Evolutionary conservation across 1,139 yeast genomes (phyloP).

Genomic region (Geotrichum aggregatum): DNA sequence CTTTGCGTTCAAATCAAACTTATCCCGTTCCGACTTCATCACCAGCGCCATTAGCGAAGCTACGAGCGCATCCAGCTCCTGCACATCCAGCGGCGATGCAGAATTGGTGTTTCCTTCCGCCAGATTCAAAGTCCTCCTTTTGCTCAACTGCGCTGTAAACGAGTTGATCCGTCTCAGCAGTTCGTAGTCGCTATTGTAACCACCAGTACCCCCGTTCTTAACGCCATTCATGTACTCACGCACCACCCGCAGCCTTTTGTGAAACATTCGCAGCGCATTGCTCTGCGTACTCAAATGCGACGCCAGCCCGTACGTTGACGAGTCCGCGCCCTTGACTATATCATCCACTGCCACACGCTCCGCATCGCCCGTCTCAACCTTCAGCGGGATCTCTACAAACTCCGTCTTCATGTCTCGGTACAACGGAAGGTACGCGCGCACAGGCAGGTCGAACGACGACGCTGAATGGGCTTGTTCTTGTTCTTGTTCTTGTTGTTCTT

Average conservation of each 20-base stretch:
- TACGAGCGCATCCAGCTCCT: conserved; percentile 29
- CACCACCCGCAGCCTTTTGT: conserved; percentile 30
- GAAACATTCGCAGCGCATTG: conserved; percentile 35
- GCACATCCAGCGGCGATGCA: conserved; percentile 24
- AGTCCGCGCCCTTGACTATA: conserved; percentile 30
- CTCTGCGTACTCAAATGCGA: conserved; percentile 33
- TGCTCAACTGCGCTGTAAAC: conserved; percentile 26
- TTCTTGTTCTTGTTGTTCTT: conserved; percentile 7
- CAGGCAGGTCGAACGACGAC: conserved; percentile 30
- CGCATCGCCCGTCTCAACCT: conserved; percentile 37
- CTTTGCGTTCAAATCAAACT: conserved; percentile 17
- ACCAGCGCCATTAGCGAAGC: conserved; percentile 29
- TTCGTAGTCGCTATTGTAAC: conserved; percentile 29
- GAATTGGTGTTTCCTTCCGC: no score
- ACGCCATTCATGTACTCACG: conserved; percentile 30
- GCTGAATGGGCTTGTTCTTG: no score
- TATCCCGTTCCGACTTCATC: conserved; percentile 25
- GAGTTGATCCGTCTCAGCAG: conserved; percentile 31
- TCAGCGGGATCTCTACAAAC: conserved; percentile 30
- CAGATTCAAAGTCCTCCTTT: conserved; percentile 17
- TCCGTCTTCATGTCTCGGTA: conserved; percentile 27
- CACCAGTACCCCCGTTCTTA: conserved; percentile 22
- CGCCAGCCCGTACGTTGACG: conserved; percentile 20
- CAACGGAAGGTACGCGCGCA: conserved; percentile 33
- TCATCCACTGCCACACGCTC: conserved; percentile 40